phyloP scores from a whole-genome alignment of 108 stramenopile genomes.

The Nitzschia sp. region DNA sequence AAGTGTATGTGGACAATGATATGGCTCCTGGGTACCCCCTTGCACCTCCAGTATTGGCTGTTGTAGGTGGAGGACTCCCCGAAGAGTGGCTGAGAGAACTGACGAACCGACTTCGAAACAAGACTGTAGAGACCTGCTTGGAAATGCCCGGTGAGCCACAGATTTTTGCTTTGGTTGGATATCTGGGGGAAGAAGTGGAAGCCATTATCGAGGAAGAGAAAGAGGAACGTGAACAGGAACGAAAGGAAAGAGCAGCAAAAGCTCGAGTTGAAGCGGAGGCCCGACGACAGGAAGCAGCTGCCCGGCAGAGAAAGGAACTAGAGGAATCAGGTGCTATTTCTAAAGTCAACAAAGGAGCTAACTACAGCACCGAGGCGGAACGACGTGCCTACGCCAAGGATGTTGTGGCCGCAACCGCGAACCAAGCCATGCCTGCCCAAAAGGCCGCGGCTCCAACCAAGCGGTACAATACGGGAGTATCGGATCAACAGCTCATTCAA shows the following conservation, averaged over 20 bases:
- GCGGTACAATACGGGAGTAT: not conserved
- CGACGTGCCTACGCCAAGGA: not conserved
- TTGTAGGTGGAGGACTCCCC: conserved; percentile 24
- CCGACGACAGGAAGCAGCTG: not conserved
- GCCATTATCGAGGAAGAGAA: conserved; percentile 19
- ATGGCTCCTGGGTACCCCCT: conserved; percentile 9
- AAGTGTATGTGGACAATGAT: conserved; percentile 16
- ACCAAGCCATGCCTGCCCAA: not conserved
- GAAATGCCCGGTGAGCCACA: conserved; percentile 23
- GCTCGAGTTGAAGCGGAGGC: not conserved
- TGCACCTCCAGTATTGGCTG: conserved; percentile 22
- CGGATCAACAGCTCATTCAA: not conserved
- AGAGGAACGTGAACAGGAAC: not conserved
- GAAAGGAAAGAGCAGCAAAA: not conserved
- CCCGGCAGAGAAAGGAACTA: not conserved
- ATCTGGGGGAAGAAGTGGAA: conserved; percentile 7
- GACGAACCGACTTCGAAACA: not conserved
- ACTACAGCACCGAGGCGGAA: not conserved
- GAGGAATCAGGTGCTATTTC: not conserved
- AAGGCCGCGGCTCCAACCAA: not conserved
- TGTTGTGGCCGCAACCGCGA: not conserved
- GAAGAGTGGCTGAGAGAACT: not conserved
- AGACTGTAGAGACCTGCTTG: not conserved
- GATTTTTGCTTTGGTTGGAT: conserved; percentile 19
- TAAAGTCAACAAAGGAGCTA: not conserved